These are phyloP conservation scores for Fusarium newnesense DNA, from an alignment of 2,329 filamentous ascomycete genomes.

Conservation along the genomic window DNA sequence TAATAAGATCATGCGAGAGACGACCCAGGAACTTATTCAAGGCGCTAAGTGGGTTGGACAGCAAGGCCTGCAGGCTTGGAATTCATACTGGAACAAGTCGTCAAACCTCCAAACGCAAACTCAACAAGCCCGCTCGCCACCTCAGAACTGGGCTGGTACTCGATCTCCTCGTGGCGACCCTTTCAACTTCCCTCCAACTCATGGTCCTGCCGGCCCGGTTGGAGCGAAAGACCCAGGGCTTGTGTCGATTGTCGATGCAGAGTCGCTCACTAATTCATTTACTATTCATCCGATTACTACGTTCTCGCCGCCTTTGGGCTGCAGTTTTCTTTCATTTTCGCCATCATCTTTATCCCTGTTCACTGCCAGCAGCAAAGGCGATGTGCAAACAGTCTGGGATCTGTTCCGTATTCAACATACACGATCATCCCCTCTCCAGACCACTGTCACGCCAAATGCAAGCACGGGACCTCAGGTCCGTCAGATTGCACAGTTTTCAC, in stretches of 20 bases:
- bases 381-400: conserved; percentile 85
- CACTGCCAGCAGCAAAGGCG: conserved; percentile 85
- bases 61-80: conserved; percentile 80
- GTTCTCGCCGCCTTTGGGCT: conserved; percentile 77
- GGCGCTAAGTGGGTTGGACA: conserved; percentile 81
- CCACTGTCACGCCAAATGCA: conserved; percentile 55
- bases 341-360: conserved; percentile 79
- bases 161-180: conserved; percentile 59
- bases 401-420: conserved; percentile 73
- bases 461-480: conserved; percentile 71
- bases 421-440: conserved; percentile 69
- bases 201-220: conserved; percentile 69
- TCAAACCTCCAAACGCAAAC: conserved; percentile 55
- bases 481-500: conserved; percentile 87
- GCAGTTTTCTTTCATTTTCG: conserved; percentile 83
- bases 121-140: conserved; percentile 57
- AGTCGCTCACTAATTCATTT: conserved; percentile 63
- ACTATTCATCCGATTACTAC: conserved; percentile 74
- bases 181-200: conserved; percentile 77
- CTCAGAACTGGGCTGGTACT: conserved; percentile 60
- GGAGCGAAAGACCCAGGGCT: conserved; percentile 74
- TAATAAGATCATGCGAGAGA: conserved; percentile 81
- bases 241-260: conserved; percentile 79
- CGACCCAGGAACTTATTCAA: conserved; percentile 81
- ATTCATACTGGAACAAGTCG: conserved; percentile 79